Evolutionary conservation across 2,329 filamentous ascomycete species (phyloP), one percentile per base, ranked within the genome.

Genomic region (Fusarium stilboides): DNA sequence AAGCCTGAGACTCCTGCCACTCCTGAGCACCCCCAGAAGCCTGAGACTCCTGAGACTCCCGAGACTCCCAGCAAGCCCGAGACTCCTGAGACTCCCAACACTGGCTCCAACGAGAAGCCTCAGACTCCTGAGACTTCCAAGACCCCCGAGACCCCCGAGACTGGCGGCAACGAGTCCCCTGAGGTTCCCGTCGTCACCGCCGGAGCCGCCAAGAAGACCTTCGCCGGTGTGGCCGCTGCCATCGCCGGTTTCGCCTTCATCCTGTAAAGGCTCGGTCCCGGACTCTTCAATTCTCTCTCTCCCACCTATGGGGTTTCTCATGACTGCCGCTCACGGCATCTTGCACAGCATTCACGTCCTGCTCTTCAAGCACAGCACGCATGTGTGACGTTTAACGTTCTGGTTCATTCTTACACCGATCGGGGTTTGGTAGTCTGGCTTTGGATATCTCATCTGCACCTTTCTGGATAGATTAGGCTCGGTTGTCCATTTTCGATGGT

Each of bases 221-320:
- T 72, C 36, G 58, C 69, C 24, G 70, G 74, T 40, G 33, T 76
- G 34, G 70, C 72, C 10, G 63, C 65, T 19, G 54, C 73, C 50
- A 43, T 77, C 19, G 71, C 74, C 34, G 74, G 69, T 62, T 40
- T 74, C 44, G 63, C 67, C 52, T 71, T 77, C 57, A 39, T 74
- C 46, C 62, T 77, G 65, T 77, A 75, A 72, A 57, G 45, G 52
- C 49, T 10, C 10, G 28, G 19, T 4, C 12, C 28, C 28, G 28
- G 19, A 3, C 12, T 24, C 42, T 64, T 45, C 40, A 31, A 26
- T 42, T 52, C 19, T 53, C 28, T 28, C 26, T 46, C 39, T 49
- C 15, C 36, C 39, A 34, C 43, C 37, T 19, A 46, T 56, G 45
- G 45, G 43, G 53, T 31, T 42, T 40, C 34, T 50, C 42, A 63